phyloP scores from a whole-genome alignment of 1,139 yeast species.

The Protomyces arabidopsidicola region DNA sequence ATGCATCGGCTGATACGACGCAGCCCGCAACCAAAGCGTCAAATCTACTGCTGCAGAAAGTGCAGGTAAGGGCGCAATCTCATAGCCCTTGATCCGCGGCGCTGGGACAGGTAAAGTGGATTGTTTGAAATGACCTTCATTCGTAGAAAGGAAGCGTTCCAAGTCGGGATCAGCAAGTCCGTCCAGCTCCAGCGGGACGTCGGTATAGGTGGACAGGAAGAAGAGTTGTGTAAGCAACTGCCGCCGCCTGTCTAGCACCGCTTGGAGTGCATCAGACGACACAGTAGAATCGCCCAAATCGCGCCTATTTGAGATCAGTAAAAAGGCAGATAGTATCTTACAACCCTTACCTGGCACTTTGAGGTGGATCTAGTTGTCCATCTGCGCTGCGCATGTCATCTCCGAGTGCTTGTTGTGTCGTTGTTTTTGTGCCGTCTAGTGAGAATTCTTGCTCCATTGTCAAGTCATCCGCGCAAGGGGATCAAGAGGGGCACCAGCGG shows the following conservation, averaged over 20 bases:
- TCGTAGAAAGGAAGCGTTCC: constrained; percentile 13
- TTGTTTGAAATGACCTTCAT: constrained; percentile 10
- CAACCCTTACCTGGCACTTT: background rate
- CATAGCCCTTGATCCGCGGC: background rate
- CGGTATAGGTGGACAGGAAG: constrained; percentile 20
- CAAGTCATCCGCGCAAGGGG: too few relatives aligned
- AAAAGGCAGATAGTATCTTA: background rate
- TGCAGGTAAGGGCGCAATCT: constrained; percentile 13
- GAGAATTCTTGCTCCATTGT: too few relatives aligned
- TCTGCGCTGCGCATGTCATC: constrained; percentile 2
- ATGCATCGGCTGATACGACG: constrained; percentile 74
- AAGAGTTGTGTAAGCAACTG: constrained; percentile 24
- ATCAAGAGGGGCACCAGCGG: too few relatives aligned
- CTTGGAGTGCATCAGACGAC: constrained; percentile 9
- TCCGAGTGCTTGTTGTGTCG: background rate
- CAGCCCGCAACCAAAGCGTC: constrained; percentile 84
- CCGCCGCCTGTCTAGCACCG: constrained; percentile 21
- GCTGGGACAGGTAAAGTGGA: constrained; percentile 11
- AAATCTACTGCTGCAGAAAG: constrained; percentile 46
- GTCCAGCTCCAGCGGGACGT: constrained; percentile 12
- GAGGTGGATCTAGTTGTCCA: background rate
- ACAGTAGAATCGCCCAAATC: background rate
- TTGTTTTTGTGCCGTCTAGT: background rate
- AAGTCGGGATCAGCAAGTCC: constrained; percentile 6
- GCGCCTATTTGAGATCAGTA: background rate